phyloP scores from a whole-genome alignment of 805 yeast species.

The Ogataea methanolica region DNA sequence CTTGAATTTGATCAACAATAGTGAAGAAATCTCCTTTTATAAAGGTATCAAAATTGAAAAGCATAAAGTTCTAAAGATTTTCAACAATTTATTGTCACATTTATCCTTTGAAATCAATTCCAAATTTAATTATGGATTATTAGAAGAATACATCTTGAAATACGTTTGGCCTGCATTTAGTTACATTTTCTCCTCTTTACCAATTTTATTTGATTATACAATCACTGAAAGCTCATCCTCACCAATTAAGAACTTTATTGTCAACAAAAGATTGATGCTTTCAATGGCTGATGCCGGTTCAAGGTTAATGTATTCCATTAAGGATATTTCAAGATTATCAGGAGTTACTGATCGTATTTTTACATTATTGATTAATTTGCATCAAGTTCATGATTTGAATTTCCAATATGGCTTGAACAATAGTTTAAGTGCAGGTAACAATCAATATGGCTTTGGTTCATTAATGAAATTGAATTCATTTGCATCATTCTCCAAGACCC shows the following conservation, averaged over 20 bases:
- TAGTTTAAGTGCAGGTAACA: constrained; percentile 1
- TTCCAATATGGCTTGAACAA: constrained; percentile 43
- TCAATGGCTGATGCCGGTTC: constrained; percentile 95
- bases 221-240: constrained; percentile 38
- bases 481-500: constrained; percentile 25
- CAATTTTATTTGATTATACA: constrained; percentile 58
- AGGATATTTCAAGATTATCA: constrained; percentile 84
- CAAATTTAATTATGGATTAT: constrained; percentile 62
- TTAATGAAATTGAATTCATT: constrained; percentile 25
- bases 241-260: constrained; percentile 83
- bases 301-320: constrained; percentile 88
- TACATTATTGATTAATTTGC: constrained; percentile 67
- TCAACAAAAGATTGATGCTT: constrained; percentile 84
- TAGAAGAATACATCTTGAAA: constrained; percentile 84
- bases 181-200: constrained; percentile 85
- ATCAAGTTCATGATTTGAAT: constrained; percentile 68
- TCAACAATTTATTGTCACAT: constrained; percentile 43
- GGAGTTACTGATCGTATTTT: constrained; percentile 89
- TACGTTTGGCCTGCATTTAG: constrained; percentile 96
- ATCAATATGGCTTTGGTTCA: constrained; percentile 28
- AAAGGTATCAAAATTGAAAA: constrained; percentile 83
- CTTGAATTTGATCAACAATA: constrained; percentile 76
- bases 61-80: constrained; percentile 55
- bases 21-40: constrained; percentile 92
- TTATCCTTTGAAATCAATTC: constrained; percentile 40